Percentiles rank a stretch among this genome's conserved stretches.
phyloP scores from a whole-genome alignment of 2,329 filamentous ascomycete genomes.

The Apiospora sp. region DNA sequence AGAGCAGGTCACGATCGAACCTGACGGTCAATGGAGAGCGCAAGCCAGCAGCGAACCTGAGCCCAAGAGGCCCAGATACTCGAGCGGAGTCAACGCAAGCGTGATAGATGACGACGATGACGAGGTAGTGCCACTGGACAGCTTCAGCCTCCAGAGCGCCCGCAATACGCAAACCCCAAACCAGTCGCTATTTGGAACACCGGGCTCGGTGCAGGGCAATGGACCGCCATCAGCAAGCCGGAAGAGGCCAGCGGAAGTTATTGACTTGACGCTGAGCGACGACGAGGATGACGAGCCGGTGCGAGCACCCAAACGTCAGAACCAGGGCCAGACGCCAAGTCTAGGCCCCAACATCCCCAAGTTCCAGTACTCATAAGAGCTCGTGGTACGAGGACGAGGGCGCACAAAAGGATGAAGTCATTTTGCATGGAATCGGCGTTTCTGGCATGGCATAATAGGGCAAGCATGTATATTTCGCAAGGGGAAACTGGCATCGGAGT shows the following conservation, averaged over 20 bases:
- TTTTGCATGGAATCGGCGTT: constrained; percentile 25
- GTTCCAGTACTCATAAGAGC: constrained; percentile 20
- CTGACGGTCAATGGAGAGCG: constrained; percentile 77
- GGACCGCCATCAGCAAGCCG: constrained; percentile 27
- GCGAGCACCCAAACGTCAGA: constrained; percentile 55
- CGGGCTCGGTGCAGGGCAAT: constrained; percentile 26
- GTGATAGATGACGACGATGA: constrained; percentile 54
- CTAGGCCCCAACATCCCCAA: constrained; percentile 23
- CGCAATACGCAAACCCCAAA: constrained; percentile 49
- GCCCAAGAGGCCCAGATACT: constrained; percentile 36
- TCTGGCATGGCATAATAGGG: constrained; percentile 18
- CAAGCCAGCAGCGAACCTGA: constrained; percentile 44
- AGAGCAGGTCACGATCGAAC: constrained; percentile 91
- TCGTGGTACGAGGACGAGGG: neutral
- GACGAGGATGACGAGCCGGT: constrained; percentile 55
- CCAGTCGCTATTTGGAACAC: constrained; percentile 36
- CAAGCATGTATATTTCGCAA: constrained; percentile 23
- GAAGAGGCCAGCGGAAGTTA: constrained; percentile 53
- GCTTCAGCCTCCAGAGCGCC: constrained; percentile 47
- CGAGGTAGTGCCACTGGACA: constrained; percentile 56
- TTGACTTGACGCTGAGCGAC: constrained; percentile 64
- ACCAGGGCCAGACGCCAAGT: constrained; percentile 26
- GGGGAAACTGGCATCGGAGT: constrained; percentile 3
- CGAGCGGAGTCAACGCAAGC: constrained; percentile 32
- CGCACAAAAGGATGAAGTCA: neutral